Evolutionary conservation across 176 grass and related monocot genomes (phyloP), one percentile per base, ranked within the genome.

Genomic region (Musa acuminata): DNA sequence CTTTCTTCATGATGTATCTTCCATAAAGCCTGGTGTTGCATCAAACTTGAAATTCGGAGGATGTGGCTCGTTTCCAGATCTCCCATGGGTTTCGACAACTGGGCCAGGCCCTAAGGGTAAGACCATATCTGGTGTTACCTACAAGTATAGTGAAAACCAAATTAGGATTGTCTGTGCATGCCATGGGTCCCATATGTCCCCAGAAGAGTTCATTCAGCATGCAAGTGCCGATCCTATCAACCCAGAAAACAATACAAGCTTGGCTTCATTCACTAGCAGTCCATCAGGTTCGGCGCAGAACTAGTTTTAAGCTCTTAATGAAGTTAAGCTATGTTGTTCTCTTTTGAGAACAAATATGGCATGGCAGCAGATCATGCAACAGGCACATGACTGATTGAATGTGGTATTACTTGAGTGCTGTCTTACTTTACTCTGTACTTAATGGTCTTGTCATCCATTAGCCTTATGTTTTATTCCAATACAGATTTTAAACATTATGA

Each of bases 71-170:
- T 87, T 78, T 69, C 90, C 95, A 1, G 86, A 91, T 80, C 95
- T 99, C 74, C 95, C 95, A 57, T 99, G 95, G 95, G 95, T 99
- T 83, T 93, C 90, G 57, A 86, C 95, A 20, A 86, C 82, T 1
- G 90, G 86, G 4, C 9, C 80, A 8, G 94, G 90, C 52, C 82
- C 90, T 67, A 89, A 84, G 62, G 95, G 82, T 17, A 91, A 84
- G 72, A 94, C 88, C 25, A 91, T 99, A 94, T 99, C 95, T 0
- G 95, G 95, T 53, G 95, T 94, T 57, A 91, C 95, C 59, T 99
- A 99, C 78, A 99, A 88, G 62, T 87, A 84, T 51, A 90, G 70
- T 43, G 79, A 69, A 77, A 88, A 89, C 8, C 86, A 99, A 67
- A 62, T 99, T 69, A 92, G 85, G 55, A 89, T 99, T 51, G 90